Conservation (phyloP, 352 stramenopile species). For the Phytophthora tubulina region DNA sequence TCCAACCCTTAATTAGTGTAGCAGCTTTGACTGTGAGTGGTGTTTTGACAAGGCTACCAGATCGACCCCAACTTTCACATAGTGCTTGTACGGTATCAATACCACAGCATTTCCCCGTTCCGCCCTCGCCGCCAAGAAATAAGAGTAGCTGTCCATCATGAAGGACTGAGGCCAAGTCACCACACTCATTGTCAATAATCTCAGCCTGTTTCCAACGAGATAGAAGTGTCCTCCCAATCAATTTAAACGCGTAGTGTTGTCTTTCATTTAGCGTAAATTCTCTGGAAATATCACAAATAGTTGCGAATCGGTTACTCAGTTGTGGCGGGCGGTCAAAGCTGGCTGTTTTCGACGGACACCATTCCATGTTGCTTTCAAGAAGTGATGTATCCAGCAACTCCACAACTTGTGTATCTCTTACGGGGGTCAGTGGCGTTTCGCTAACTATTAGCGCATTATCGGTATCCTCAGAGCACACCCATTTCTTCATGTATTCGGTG, state of each 20-base stretch:
- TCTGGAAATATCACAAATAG: not conserved
- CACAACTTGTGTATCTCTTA: too few relatives aligned
- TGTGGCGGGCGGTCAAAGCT: not conserved
- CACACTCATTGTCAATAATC: not conserved
- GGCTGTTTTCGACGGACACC: not conserved
- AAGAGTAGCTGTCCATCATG: not conserved
- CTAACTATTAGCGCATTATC: too few relatives aligned
- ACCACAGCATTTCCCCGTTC: conserved; percentile 7
- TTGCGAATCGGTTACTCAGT: not conserved
- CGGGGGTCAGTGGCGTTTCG: too few relatives aligned
- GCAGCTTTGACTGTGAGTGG: conserved; percentile 1
- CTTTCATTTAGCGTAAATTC: not conserved
- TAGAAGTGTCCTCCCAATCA: not conserved
- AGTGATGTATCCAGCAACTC: too few relatives aligned
- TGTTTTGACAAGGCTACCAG: conserved; percentile 6
- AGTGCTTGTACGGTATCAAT: conserved; percentile 6
- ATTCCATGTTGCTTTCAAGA: not conserved
- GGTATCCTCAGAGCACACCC: too few relatives aligned
- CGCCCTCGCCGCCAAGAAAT: conserved; percentile 9
- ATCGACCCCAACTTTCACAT: conserved; percentile 4
- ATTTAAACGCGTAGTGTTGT: not conserved
- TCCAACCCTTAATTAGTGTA: conserved; percentile 2
- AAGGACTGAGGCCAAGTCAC: not conserved
- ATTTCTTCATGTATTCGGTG: too few relatives aligned
- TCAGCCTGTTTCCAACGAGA: not conserved